phyloP scores from a whole-genome alignment of 192 early-diverging fungal species.

The Coemansia sp. region DNA sequence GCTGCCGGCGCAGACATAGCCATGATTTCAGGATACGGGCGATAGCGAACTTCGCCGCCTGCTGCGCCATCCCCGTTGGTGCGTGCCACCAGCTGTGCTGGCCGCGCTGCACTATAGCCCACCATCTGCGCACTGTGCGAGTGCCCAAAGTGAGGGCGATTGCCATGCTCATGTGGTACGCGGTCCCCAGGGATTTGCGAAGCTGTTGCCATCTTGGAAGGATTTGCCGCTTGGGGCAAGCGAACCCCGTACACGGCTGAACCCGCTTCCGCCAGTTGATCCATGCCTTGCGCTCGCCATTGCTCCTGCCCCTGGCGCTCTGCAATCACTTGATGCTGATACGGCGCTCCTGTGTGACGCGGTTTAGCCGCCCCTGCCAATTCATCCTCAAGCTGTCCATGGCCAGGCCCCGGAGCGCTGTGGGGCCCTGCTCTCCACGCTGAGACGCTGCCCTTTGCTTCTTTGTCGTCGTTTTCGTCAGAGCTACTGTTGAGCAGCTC shows the following conservation, averaged over 20 bases:
- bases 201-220: background rate
- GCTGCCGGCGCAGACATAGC: background rate
- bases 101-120: slow-evolving; percentile 1
- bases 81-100: slow-evolving; percentile 13
- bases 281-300: background rate
- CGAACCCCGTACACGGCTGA: background rate
- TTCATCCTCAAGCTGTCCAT: slow-evolving; percentile 5
- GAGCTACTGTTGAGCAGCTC: slow-evolving; percentile 29
- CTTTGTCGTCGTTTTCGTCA: slow-evolving; percentile 4
- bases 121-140: slow-evolving; percentile 1
- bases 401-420: background rate
- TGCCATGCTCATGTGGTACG: slow-evolving; percentile 1
- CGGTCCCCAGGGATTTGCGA: slow-evolving; percentile 1
- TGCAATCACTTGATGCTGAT: too few relatives aligned
- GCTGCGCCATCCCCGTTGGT: slow-evolving; percentile 6
- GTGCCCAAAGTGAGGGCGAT: slow-evolving; percentile 5
- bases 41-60: slow-evolving; percentile 28
- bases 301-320: background rate
- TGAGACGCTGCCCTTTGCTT: background rate
- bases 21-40: slow-evolving; percentile 46
- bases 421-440: background rate
- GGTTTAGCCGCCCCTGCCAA: slow-evolving; percentile 15
- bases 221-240: slow-evolving; percentile 7
- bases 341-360: slow-evolving; percentile 1
- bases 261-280: background rate